These are phyloP conservation scores for Linum tenue DNA, from an alignment of 345 rosid species.

Conservation along the genomic window DNA sequence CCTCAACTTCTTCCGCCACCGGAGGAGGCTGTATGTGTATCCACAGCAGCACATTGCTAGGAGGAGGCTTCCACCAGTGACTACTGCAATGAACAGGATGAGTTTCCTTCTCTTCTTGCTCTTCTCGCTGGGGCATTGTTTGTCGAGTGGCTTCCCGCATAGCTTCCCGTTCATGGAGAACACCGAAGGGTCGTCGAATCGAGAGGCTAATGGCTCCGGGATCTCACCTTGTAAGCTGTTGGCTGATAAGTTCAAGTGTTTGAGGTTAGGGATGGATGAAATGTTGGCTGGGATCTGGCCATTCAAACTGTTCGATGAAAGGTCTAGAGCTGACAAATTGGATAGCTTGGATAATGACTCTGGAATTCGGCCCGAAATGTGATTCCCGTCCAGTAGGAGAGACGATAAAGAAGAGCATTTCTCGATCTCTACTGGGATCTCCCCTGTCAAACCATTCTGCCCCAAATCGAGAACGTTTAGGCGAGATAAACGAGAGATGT, in stretches of 20 bases:
- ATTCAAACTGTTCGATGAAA: conserved; percentile 65
- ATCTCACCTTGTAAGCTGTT: conserved; percentile 69
- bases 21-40: conserved; percentile 68
- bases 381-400: conserved; percentile 50
- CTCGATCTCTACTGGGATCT: conserved; percentile 50
- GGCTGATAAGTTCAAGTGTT: conserved; percentile 60
- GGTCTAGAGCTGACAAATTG: conserved; percentile 53
- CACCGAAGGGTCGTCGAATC: conserved; percentile 46
- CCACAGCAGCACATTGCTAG: conserved; percentile 72
- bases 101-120: conserved; percentile 44
- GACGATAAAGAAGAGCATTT: conserved; percentile 39
- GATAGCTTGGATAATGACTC: conserved; percentile 44
- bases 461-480: conserved; percentile 62
- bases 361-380: conserved; percentile 62
- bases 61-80: conserved; percentile 46
- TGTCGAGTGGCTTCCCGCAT: conserved; percentile 63
- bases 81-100: conserved; percentile 47
- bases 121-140: conserved; percentile 31
- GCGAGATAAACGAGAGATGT: conserved; percentile 44
- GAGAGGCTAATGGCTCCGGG: conserved; percentile 46
- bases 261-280: conserved; percentile 35
- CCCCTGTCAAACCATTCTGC: conserved; percentile 57
- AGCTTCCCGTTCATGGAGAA: conserved; percentile 48
- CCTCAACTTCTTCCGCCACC: conserved; percentile 76
- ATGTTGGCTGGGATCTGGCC: conserved; percentile 65